Evolutionary conservation across 2,329 filamentous ascomycete genomes (phyloP), one percentile per base, ranked within the genome.

Genomic region (Ophiostoma australiae): DNA sequence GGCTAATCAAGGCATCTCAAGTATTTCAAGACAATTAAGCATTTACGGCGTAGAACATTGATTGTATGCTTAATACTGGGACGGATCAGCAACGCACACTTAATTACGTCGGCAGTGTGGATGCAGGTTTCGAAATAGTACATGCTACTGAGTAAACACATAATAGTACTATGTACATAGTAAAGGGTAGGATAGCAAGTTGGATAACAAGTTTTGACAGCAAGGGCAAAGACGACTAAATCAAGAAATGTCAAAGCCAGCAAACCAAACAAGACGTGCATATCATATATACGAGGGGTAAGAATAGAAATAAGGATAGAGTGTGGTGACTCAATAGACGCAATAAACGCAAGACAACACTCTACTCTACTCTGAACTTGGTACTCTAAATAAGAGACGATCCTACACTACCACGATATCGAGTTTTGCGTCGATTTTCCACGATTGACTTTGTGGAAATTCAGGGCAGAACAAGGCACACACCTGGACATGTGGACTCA

Each of bases 331-430:
- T 44, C 37, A 48, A 17, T 20, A 55, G 20, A 58, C n/a, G n/a
- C n/a, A 58, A 58, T 58, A 58, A 58, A 58, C 52, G 23, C 52
- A 58, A 58, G 52, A 58, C 44, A n/a, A 20, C 39, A 31, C 27
- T 31, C 27, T 31, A 31, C 27, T 39, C 1, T 39, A 8, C 27
- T 31, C 27, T 31, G 27, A 1, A 31, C 27, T 1, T 31, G 3
- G 27, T 31, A 31, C 44, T 48, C 44, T 48, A 48, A 48, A 5
- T 17, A 23, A 27, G 4, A 58, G 23, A 13, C 23, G 52, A 58
- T 58, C 52, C 23, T 58, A 31, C n/a, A 31, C 8, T 27, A 58
- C 52, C 52, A 58, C 52, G 8, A 23, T 27, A 6, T 48, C 17
- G 4, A 17, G 13, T 48, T 13, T 58, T 27, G 11, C 10, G 27